phyloP scores from a whole-genome alignment of 2,329 filamentous ascomycete genomes.

The Colletotrichum destructivum region DNA sequence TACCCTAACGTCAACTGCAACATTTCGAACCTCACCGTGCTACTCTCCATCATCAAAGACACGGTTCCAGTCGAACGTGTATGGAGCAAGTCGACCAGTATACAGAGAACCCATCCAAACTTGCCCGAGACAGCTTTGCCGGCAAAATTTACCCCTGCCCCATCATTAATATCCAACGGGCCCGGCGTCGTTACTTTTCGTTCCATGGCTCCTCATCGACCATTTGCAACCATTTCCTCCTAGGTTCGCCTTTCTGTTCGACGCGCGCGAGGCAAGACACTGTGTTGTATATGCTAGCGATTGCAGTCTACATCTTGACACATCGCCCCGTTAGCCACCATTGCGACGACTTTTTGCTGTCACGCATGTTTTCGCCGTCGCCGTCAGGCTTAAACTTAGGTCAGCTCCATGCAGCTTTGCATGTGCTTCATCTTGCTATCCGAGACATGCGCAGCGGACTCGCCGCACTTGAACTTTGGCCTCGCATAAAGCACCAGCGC shows the following conservation, averaged over 20 bases:
- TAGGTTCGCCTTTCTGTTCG: not conserved
- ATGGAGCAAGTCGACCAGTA: not conserved
- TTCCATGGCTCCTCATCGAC: not conserved
- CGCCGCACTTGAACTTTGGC: conserved; percentile 9
- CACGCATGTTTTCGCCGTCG: conserved; percentile 22
- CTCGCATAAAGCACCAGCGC: conserved; percentile 25
- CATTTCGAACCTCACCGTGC: not conserved
- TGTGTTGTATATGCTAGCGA: conserved; percentile 2
- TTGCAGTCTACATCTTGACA: not conserved
- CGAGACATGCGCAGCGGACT: conserved; percentile 11
- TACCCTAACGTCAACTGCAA: not conserved
- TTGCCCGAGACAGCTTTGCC: not conserved
- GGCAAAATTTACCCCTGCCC: not conserved
- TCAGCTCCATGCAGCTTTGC: conserved; percentile 6
- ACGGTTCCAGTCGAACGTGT: not conserved
- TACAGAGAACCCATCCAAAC: conserved; percentile 5
- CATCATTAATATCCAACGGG: not conserved
- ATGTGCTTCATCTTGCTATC: conserved; percentile 3
- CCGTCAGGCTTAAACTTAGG: conserved; percentile 5
- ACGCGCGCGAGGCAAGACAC: not conserved
- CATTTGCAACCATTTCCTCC: conserved; percentile 1
- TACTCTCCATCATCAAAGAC: not conserved
- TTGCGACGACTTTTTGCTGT: conserved; percentile 9
- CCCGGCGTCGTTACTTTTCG: conserved; percentile 4
- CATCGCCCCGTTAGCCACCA: conserved; percentile 1